Evolutionary conservation across 805 yeast species (phyloP), one percentile per base, ranked within the genome.

Genomic region (Starmerella vaccinii): DNA sequence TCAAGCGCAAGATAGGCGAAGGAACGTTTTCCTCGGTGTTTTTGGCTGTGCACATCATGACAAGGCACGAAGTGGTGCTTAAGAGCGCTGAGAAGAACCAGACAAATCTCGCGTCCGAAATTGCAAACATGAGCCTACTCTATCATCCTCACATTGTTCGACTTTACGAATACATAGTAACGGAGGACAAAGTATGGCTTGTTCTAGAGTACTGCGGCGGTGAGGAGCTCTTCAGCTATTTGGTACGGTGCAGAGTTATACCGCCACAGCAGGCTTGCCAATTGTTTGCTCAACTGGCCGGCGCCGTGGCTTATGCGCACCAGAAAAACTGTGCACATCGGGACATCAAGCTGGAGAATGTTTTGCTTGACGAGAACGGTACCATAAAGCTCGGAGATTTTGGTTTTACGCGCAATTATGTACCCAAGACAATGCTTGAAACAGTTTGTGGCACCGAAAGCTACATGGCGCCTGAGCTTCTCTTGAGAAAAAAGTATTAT

Each of bases 381-480:
- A 82, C 84, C 61, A 78, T 86, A 50, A 88, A 88, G 64, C 68
- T 90, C 47, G 81, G 95, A 5, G 98, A 90, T 68, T 89, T 90
- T 67, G 98, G 98, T 0, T 90, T 90, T 65, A 86, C 95, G 0
- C 72, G 97, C 54, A 96, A 86, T 59, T 78, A 75, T 52, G 73
- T 72, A 29, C 69, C 74, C 0, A 71, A 82, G 46, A 67, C 73
- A 5, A 65, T 82, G 43, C 67, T 90, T 30, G 84, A 82, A 46
- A 92, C 96, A 0, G 73, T 88, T 1, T 90, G 98, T 67, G 98
- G 98, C 2, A 90, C 97, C 0, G 80, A 88, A 0, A 94, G 87
- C 3, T 90, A 90, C 64, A 89, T 90, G 95, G 96, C 98, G 0
- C 98, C 98, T 0, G 98, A 90, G 63, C 71, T 92, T 54, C 70